These are phyloP conservation scores for Aspergillus sparsus DNA, from an alignment of 495 filamentous ascomycete species.

Conservation along the genomic window DNA sequence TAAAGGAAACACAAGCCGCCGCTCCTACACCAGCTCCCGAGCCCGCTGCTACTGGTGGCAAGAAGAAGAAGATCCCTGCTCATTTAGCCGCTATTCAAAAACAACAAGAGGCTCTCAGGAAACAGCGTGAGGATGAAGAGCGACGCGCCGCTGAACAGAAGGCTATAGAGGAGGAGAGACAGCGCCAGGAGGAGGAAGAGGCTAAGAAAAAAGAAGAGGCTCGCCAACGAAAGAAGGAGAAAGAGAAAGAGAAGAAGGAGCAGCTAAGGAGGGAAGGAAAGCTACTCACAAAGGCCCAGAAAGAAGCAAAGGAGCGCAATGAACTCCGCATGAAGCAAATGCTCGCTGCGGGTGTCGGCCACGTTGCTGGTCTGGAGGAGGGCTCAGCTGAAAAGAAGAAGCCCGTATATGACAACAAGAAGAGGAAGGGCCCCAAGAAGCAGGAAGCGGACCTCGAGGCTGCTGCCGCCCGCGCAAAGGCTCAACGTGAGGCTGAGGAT, in stretches of 20 bases:
- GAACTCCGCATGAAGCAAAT: slow-evolving; percentile 92
- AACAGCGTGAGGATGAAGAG: slow-evolving; percentile 75
- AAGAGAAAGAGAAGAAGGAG: slow-evolving; percentile 93
- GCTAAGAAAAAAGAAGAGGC: slow-evolving; percentile 70
- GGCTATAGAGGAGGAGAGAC: slow-evolving; percentile 68
- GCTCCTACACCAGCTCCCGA: slow-evolving; percentile 45
- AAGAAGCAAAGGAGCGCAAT: slow-evolving; percentile 77
- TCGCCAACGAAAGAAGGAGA: slow-evolving; percentile 83
- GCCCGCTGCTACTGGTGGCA: slow-evolving; percentile 62
- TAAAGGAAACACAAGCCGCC: slow-evolving; percentile 44
- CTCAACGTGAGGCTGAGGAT: slow-evolving; percentile 65
- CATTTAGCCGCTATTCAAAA: slow-evolving; percentile 81
- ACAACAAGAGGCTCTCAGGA: slow-evolving; percentile 81
- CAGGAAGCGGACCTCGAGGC: slow-evolving; percentile 72
- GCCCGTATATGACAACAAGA: slow-evolving; percentile 67
- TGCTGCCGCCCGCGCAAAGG: slow-evolving; percentile 60
- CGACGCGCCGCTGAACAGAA: slow-evolving; percentile 70
- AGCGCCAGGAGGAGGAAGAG: slow-evolving; percentile 71
- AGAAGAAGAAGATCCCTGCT: slow-evolving; percentile 89
- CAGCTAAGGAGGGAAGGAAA: slow-evolving; percentile 95
- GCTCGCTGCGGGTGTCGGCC: slow-evolving; percentile 76
- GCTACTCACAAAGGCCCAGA: slow-evolving; percentile 91
- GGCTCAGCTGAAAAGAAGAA: slow-evolving; percentile 72
- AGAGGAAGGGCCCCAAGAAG: slow-evolving; percentile 75
- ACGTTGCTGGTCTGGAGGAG: slow-evolving; percentile 72